phyloP scores from a whole-genome alignment of 2,329 filamentous ascomycete genomes.

The Graphilbum fragrans region DNA sequence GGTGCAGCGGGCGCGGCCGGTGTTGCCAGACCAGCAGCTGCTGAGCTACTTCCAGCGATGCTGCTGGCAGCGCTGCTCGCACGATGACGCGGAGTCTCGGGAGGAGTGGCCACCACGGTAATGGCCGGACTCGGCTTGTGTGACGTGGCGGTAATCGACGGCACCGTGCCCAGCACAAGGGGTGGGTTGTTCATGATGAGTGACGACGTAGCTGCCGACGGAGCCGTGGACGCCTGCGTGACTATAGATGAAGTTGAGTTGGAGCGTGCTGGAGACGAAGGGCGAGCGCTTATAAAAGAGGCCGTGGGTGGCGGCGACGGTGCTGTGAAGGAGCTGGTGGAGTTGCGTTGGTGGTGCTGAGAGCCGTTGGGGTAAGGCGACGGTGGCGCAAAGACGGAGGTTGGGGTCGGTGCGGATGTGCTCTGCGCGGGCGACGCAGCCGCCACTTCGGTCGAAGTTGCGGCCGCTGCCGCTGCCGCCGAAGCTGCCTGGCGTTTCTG shows the following conservation, averaged over 20 bases:
- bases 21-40: neutral
- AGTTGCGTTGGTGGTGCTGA: slow-evolving; percentile 34
- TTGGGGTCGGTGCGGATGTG: slow-evolving; percentile 61
- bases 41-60: slow-evolving; percentile 33
- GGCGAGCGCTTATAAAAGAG: slow-evolving; percentile 50
- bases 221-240: slow-evolving; percentile 43
- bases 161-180: slow-evolving; percentile 65
- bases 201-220: slow-evolving; percentile 10
- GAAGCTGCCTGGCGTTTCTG: neutral
- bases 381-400: slow-evolving; percentile 46
- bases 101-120: slow-evolving; percentile 51
- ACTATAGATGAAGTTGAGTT: slow-evolving; percentile 74
- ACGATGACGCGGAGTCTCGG: slow-evolving; percentile 66
- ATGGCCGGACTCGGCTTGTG: slow-evolving; percentile 30
- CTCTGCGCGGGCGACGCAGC: slow-evolving; percentile 43
- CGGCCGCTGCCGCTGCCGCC: neutral
- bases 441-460: slow-evolving; percentile 11
- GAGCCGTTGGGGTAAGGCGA: slow-evolving; percentile 40
- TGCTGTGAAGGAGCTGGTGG: slow-evolving; percentile 43
- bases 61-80: slow-evolving; percentile 36
- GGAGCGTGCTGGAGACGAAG: slow-evolving; percentile 70
- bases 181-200: slow-evolving; percentile 63
- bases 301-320: slow-evolving; percentile 43
- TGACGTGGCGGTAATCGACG: slow-evolving; percentile 61
- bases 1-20: slow-evolving; percentile 1